Percentiles rank a stretch among this genome's conserved stretches.
These are phyloP conservation scores for Lentinus tigrinus DNA, from an alignment of 768 basidiomycete species.

Conservation along the genomic window DNA sequence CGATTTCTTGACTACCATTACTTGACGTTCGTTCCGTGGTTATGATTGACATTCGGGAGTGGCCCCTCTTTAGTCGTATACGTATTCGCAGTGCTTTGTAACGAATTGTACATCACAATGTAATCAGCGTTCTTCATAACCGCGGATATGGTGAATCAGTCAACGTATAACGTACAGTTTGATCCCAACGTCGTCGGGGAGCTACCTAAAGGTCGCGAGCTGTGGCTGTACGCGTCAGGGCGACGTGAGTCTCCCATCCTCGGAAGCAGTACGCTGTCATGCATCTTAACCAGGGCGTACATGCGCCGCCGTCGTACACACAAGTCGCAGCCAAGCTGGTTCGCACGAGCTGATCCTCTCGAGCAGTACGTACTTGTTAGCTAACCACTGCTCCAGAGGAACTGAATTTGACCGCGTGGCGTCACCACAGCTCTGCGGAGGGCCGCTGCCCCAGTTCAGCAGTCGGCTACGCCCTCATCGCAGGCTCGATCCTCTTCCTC, in stretches of 20 bases:
- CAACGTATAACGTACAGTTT: neutral
- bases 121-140: neutral
- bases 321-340: constrained; percentile 15
- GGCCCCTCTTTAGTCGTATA: too few species aligned
- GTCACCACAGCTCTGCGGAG: neutral
- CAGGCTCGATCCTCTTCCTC: constrained; percentile 51
- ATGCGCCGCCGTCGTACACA: constrained; percentile 15
- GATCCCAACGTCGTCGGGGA: neutral
- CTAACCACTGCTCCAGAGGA: neutral
- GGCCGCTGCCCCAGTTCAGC: constrained; percentile 16
- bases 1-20: neutral
- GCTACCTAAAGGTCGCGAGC: neutral
- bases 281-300: constrained; percentile 5
- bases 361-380: neutral
- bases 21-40: constrained; percentile 4
- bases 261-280: neutral
- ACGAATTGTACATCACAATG: neutral
- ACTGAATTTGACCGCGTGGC: neutral
- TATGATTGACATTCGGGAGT: neutral
- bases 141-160: too few species aligned
- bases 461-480: constrained; percentile 48
- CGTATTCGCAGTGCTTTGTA: neutral
- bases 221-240: too few species aligned
- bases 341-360: constrained; percentile 1
- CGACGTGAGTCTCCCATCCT: too few species aligned